Percentiles rank a stretch among this genome's conserved stretches.
phyloP scores from a whole-genome alignment of 805 yeast species.

The Candida alai region DNA sequence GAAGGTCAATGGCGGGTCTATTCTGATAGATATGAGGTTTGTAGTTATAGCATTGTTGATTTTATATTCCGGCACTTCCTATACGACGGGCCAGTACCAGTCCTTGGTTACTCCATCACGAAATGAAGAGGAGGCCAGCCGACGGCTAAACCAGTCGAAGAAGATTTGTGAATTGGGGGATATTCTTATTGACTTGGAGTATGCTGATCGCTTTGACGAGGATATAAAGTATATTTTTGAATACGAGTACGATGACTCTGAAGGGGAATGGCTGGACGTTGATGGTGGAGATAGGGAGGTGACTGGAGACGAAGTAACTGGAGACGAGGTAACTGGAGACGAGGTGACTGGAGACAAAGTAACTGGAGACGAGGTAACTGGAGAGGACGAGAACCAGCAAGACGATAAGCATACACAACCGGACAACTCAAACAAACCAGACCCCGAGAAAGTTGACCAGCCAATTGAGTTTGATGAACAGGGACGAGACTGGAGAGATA shows the following conservation, averaged over 20 bases:
- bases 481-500: constrained; percentile 72
- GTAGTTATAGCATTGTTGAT: constrained; percentile 51
- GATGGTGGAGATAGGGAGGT: constrained; percentile 6
- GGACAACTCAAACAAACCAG: too few species aligned
- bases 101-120: constrained; percentile 7
- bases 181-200: constrained; percentile 50
- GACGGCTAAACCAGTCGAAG: constrained; percentile 18
- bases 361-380: too few species aligned
- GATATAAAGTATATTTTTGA: constrained; percentile 62
- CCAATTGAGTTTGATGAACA: constrained; percentile 50
- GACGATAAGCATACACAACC: constrained; percentile 5
- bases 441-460: constrained; percentile 8
- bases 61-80: constrained; percentile 20
- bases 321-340: background rate
- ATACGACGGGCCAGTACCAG: constrained; percentile 7
- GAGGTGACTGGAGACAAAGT: too few species aligned
- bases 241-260: constrained; percentile 35
- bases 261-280: constrained; percentile 10
- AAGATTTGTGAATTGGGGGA: constrained; percentile 45
- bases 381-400: background rate
- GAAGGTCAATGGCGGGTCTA: constrained; percentile 51
- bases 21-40: constrained; percentile 54
- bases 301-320: background rate
- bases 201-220: constrained; percentile 65
- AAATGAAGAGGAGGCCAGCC: constrained; percentile 13